Evolutionary conservation across 768 basidiomycete genomes (phyloP).

Genomic region (Leccinum sublutescens): DNA sequence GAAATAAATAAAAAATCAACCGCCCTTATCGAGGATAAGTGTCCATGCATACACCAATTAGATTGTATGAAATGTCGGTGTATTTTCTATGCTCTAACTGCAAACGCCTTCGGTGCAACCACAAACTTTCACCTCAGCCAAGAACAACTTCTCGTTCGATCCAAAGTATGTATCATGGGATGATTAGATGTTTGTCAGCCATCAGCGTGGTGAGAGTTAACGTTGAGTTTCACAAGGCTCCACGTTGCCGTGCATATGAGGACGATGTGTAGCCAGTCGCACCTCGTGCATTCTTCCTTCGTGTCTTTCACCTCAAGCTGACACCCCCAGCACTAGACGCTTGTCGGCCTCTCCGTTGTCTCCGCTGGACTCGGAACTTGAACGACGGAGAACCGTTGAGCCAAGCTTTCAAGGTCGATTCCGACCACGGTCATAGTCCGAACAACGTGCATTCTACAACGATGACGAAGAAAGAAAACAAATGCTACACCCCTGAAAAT

Average conservation of each 20-base stretch:
- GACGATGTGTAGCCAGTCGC: too few species aligned
- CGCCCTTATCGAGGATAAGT: too few species aligned
- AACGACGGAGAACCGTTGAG: too few species aligned
- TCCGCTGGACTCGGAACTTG: too few species aligned
- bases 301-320: background rate
- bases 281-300: background rate
- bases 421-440: too few species aligned
- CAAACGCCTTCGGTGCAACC: background rate
- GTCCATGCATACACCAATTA: background rate
- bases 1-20: background rate
- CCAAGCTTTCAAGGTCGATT: too few species aligned
- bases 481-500: too few species aligned
- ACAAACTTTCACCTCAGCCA: background rate
- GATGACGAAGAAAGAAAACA: slow-evolving; percentile 13
- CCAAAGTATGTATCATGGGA: background rate
- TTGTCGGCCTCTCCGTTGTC: too few species aligned
- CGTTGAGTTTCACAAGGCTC: too few species aligned
- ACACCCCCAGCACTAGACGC: background rate
- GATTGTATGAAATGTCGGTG: background rate
- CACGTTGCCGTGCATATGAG: background rate
- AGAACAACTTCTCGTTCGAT: background rate
- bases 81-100: background rate
- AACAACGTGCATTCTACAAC: background rate
- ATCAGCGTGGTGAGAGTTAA: background rate
- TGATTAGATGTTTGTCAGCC: background rate